Conservation (phyloP, 2,329 filamentous ascomycete genomes). For the Talaromyces sp. region DNA sequence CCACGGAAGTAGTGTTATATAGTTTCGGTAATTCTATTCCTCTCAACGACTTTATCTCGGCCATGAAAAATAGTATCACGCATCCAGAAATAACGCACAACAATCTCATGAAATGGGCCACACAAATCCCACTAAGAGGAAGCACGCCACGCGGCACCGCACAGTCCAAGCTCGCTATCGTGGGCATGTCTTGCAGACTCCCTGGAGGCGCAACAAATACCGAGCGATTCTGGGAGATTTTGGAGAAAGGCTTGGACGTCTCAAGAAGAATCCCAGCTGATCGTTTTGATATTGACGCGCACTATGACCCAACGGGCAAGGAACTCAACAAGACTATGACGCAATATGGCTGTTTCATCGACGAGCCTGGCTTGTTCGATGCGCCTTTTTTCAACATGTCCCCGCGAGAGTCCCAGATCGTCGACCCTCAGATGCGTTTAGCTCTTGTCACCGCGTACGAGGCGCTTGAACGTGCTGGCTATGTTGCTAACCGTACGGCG, state of each 20-base stretch:
- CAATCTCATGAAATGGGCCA: too few species aligned
- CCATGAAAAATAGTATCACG: too few species aligned
- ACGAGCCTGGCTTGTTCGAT: constrained; percentile 73
- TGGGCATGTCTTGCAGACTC: constrained; percentile 73
- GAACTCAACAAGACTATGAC: constrained; percentile 68
- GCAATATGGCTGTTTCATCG: constrained; percentile 66
- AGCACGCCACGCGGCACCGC: too few species aligned
- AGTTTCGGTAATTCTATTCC: too few species aligned
- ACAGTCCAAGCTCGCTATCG: constrained; percentile 70
- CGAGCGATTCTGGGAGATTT: constrained; percentile 36
- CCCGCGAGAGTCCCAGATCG: constrained; percentile 69
- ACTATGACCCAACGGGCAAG: constrained; percentile 65
- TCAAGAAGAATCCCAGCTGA: constrained; percentile 54
- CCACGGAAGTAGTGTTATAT: too few species aligned
- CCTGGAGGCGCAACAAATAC: constrained; percentile 56
- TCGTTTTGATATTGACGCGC: constrained; percentile 63
- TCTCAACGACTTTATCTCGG: too few species aligned
- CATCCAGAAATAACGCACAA: too few species aligned
- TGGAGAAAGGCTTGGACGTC: constrained; percentile 32
- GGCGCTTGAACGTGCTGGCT: constrained; percentile 75
- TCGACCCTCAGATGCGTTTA: constrained; percentile 76
- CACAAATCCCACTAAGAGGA: too few species aligned
- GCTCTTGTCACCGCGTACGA: constrained; percentile 75
- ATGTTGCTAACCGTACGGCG: constrained; percentile 67
- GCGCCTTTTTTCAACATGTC: constrained; percentile 85